Evolutionary conservation across 2,329 filamentous ascomycete genomes (phyloP), one percentile per base, ranked within the genome.

Genomic region (Phoma sp.): DNA sequence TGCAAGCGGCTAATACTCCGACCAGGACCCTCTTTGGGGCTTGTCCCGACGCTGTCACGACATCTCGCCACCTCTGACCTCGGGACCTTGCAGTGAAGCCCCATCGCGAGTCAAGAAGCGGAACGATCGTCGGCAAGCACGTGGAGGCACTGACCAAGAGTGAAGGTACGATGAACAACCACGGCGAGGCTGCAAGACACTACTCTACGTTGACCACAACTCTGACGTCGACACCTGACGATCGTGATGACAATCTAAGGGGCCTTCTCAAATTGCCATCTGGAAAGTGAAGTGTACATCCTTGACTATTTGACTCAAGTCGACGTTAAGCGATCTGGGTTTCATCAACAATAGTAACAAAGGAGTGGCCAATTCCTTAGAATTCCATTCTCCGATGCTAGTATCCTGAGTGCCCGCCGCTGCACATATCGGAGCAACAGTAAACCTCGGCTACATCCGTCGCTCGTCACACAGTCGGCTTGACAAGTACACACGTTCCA

Each of bases 111-210:
- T 54, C 51, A 49, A 32, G 38, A 29, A 36, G 45, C 40, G 28
- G 21, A 45, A 36, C 11, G 51, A 54, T 54, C 51, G 51, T 45
- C 51, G 23, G 45, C 45, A 54, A 49, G 52, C 52, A 56, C 52
- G 52, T 56, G 47, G 47, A 50, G 46, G 40, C 51, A 54, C 42
- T 49, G 52, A 55, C 52, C 33, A 33, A 7, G 28, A 43, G 20
- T 23, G 26, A 29, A 32, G 48, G 43, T 33, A 45, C 9, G 43
- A 47, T 43, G 21, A 15, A 34, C 21, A 29, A 37, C 38, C 26
- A 42, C 15, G n/a, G 37, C 34, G 45, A 54, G 43, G 23, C 47
- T 50, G 25, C 47, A 50, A 34, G 30, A 28, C 38, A 15, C 38
- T 33, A 33, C 33, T 25, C 15, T n/a, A 38, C 20, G 25, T 38